Conservation (phyloP, 2,329 filamentous ascomycete genomes). For the Botryotinia convoluta region DNA sequence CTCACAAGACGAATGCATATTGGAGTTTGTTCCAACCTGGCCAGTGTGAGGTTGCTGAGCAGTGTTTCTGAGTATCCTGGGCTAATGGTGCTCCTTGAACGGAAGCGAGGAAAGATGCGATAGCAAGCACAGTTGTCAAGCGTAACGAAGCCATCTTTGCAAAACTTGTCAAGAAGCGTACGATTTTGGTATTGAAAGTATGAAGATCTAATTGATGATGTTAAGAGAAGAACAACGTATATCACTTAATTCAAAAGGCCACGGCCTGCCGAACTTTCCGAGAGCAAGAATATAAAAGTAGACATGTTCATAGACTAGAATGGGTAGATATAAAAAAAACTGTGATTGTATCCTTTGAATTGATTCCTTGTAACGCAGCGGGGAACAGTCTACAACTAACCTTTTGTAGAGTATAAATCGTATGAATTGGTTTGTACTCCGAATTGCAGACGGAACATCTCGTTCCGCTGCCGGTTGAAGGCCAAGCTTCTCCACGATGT, state of each 20-base stretch:
- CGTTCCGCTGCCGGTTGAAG: constrained; percentile 11
- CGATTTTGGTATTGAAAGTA: background rate
- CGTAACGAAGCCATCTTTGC: background rate
- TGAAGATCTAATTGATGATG: too few species aligned
- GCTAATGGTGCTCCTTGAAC: background rate
- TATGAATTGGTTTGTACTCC: background rate
- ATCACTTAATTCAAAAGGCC: background rate
- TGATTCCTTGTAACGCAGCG: background rate
- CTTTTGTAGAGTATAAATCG: background rate
- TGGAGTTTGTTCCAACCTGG: constrained; percentile 42
- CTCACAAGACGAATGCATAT: constrained; percentile 46
- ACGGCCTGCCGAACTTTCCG: background rate
- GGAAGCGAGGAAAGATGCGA: background rate
- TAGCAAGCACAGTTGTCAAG: background rate
- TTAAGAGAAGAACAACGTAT: too few species aligned
- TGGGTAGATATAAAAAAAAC: background rate
- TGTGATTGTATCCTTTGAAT: background rate
- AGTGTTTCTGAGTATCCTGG: constrained; percentile 20
- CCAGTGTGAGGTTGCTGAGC: constrained; percentile 37
- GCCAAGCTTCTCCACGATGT: constrained; percentile 10
- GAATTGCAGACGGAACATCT: constrained; percentile 35
- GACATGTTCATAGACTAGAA: background rate
- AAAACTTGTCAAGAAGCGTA: background rate
- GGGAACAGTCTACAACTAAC: background rate
- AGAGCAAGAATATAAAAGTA: background rate